Percentiles rank a stretch among this genome's conserved stretches.
phyloP scores from a whole-genome alignment of 495 filamentous ascomycete species.

The Durotheca rogersii region DNA sequence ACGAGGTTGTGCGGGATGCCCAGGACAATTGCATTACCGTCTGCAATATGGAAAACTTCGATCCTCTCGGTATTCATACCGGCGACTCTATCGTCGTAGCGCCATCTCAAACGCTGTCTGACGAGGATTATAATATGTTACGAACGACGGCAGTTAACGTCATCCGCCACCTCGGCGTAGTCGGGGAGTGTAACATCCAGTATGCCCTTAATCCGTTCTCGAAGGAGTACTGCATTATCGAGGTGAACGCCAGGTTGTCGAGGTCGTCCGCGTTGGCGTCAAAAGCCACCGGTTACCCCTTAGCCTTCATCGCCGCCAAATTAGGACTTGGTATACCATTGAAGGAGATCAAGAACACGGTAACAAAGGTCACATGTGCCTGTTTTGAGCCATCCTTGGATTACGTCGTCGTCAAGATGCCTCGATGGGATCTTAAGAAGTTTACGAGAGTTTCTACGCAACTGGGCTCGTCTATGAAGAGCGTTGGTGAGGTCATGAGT shows the following conservation, averaged over 20 bases:
- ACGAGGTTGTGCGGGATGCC: constrained; percentile 95
- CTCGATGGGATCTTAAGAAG: constrained; percentile 97
- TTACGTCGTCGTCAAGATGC: constrained; percentile 99
- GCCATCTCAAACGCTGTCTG: constrained; percentile 92
- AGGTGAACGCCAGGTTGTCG: constrained; percentile 96
- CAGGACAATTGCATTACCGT: constrained; percentile 99
- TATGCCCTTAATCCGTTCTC: constrained; percentile 97
- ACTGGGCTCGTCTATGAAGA: constrained; percentile 98
- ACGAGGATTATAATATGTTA: constrained; percentile 99
- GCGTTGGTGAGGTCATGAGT: constrained; percentile 98
- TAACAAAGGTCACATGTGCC: constrained; percentile 93
- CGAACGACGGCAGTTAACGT: constrained; percentile 98
- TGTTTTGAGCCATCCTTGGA: constrained; percentile 99
- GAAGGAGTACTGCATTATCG: constrained; percentile 96
- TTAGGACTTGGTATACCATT: constrained; percentile 90
- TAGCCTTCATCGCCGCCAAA: constrained; percentile 96
- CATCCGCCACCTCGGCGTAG: constrained; percentile 93
- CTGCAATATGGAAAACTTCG: constrained; percentile 99
- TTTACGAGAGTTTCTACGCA: constrained; percentile 94
- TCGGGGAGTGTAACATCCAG: constrained; percentile 98
- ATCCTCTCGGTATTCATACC: constrained; percentile 96
- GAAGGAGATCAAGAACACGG: constrained; percentile 94
- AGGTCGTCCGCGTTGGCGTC: constrained; percentile 93
- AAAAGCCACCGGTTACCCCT: constrained; percentile 94
- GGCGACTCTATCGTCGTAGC: constrained; percentile 98